phyloP scores from a whole-genome alignment of 1,284 basidiomycete genomes.

The Rhizoctonia solani region DNA sequence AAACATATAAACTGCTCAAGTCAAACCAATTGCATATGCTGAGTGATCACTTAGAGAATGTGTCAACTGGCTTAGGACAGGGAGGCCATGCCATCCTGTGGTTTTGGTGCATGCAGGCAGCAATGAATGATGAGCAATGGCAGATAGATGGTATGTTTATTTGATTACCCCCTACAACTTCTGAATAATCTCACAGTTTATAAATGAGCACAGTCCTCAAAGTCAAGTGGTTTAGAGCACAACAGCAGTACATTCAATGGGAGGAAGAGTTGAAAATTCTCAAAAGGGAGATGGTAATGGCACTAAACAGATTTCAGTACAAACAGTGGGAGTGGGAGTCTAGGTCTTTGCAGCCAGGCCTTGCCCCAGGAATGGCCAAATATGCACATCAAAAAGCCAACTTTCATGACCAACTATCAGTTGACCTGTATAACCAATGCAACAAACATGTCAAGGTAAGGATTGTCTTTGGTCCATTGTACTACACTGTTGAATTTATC shows the following conservation, averaged over 20 bases:
- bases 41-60: background rate
- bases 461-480: background rate
- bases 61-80: background rate
- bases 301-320: background rate
- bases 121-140: background rate
- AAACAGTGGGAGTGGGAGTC: conserved; percentile 6
- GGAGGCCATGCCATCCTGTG: background rate
- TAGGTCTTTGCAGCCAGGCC: background rate
- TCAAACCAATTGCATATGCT: background rate
- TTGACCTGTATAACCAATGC: background rate
- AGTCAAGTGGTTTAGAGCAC: conserved; percentile 14
- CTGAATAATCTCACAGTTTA: background rate
- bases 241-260: conserved; percentile 15
- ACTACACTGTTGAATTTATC: background rate
- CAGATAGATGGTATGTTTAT: background rate
- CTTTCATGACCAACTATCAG: background rate
- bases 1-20: background rate
- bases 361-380: background rate
- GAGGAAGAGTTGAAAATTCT: conserved; percentile 8
- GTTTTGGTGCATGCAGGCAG: conserved; percentile 1
- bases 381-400: background rate
- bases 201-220: conserved; percentile 5
- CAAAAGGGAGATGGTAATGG: conserved; percentile 27
- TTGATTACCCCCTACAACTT: background rate
- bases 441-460: background rate